A percentile compares a stretch with the other conserved stretches of the same genome.
Conservation (phyloP, 208 protist genomes). For the Wallacemonas sp. region DNA sequence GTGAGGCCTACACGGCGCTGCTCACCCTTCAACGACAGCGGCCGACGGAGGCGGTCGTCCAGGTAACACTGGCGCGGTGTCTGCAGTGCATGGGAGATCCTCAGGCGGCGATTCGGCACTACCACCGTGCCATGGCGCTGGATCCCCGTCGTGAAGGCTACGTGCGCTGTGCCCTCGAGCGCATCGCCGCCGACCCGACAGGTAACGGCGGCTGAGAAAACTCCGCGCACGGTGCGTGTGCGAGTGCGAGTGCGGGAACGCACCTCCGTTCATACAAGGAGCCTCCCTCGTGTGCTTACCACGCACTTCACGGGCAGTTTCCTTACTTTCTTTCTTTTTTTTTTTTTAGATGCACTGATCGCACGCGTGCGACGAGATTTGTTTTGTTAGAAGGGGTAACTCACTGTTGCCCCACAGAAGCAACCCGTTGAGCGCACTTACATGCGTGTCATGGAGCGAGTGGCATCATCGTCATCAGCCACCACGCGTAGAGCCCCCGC, state of each 20-base stretch:
- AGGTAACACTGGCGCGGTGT: conserved; percentile 87
- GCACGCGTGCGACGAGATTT: too few species aligned
- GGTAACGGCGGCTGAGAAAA: conserved; percentile 13
- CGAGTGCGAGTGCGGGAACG: too few species aligned
- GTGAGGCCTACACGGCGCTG: conserved; percentile 76
- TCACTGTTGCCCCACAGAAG: too few species aligned
- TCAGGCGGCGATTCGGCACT: conserved; percentile 55
- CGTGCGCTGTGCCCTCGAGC: conserved; percentile 68
- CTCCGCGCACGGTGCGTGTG: too few species aligned
- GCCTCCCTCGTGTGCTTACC: too few species aligned
- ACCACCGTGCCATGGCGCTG: conserved; percentile 69
- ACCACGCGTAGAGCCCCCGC: too few species aligned
- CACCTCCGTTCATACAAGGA: too few species aligned
- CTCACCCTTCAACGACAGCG: conserved; percentile 63
- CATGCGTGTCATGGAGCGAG: too few species aligned
- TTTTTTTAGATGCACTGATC: neutral
- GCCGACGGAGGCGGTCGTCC: conserved; percentile 88
- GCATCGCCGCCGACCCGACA: conserved; percentile 31
- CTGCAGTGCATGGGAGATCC: conserved; percentile 42
- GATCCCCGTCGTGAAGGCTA: conserved; percentile 70
- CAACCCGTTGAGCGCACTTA: too few species aligned
- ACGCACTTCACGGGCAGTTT: too few species aligned
- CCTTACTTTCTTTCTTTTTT: conserved; percentile 23
- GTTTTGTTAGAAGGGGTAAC: too few species aligned
- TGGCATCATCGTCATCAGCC: too few species aligned